A percentile compares a stretch with the other conserved stretches of the same genome.
Conservation (phyloP, 768 basidiomycete genomes). For the Hysterangium stoloniferum region DNA sequence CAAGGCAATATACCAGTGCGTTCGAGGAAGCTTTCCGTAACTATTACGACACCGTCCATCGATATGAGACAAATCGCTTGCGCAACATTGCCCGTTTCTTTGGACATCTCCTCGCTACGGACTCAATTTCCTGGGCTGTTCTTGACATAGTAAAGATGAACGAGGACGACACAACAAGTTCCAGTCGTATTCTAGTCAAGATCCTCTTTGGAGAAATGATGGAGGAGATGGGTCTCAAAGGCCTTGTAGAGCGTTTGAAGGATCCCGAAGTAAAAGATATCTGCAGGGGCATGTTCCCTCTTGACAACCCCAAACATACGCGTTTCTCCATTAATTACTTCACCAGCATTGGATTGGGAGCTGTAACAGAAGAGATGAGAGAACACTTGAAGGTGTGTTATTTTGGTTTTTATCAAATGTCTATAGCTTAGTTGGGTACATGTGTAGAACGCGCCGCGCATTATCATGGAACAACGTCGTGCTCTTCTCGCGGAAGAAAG, state of each 20-base stretch:
- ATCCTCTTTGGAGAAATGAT: slow-evolving; percentile 94
- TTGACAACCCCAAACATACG: slow-evolving; percentile 94
- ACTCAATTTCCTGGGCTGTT: slow-evolving; percentile 84
- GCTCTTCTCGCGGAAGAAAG: slow-evolving; percentile 72
- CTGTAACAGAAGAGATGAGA: slow-evolving; percentile 92
- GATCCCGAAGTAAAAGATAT: slow-evolving; percentile 72
- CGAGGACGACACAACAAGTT: slow-evolving; percentile 95
- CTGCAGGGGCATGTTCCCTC: slow-evolving; percentile 86
- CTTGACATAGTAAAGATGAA: slow-evolving; percentile 85
- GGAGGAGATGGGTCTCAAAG: slow-evolving; percentile 88
- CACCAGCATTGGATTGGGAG: slow-evolving; percentile 87
- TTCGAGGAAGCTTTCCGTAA: slow-evolving; percentile 81
- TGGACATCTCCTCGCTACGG: slow-evolving; percentile 81
- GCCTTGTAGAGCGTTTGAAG: slow-evolving; percentile 81
- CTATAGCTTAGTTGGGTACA: slow-evolving; percentile 7
- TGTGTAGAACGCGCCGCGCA: slow-evolving; percentile 76
- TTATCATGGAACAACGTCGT: slow-evolving; percentile 92
- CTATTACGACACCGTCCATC: slow-evolving; percentile 95
- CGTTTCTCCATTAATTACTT: slow-evolving; percentile 97
- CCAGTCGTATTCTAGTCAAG: slow-evolving; percentile 94
- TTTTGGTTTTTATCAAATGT: neutral
- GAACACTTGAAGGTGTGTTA: slow-evolving; percentile 80
- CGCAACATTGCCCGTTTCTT: slow-evolving; percentile 98
- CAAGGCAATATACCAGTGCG: slow-evolving; percentile 87
- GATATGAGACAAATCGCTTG: slow-evolving; percentile 96